phyloP scores from a whole-genome alignment of 768 basidiomycete genomes.

The Rhodotorula taiwanensis region DNA sequence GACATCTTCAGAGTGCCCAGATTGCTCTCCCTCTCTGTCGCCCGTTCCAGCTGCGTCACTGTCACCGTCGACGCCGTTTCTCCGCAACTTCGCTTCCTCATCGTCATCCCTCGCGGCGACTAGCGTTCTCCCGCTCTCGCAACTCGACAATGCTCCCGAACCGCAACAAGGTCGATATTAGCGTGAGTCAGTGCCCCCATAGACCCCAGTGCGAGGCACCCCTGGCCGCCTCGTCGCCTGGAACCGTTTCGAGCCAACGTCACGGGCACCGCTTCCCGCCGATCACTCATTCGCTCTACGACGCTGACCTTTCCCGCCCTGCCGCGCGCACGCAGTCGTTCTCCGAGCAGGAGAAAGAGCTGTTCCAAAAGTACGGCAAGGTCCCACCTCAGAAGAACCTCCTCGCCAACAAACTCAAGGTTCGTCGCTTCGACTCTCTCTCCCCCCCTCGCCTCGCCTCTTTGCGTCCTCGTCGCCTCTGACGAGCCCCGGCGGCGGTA shows the following conservation, averaged over 20 bases:
- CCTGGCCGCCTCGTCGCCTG: too few relatives aligned
- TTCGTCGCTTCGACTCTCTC: constrained; percentile 43
- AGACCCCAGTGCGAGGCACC: too few relatives aligned
- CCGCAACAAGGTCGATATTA: constrained; percentile 89
- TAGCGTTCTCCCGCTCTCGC: constrained; percentile 29
- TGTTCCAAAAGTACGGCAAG: constrained; percentile 91
- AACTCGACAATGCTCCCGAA: constrained; percentile 59
- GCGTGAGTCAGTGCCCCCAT: constrained; percentile 55
- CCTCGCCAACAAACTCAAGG: constrained; percentile 93
- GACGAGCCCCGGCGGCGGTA: constrained; percentile 15
- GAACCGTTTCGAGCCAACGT: too few relatives aligned
- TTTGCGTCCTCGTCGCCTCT: neutral
- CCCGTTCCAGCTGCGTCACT: too few relatives aligned
- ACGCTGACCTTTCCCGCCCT: neutral
- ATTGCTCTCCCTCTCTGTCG: too few relatives aligned
- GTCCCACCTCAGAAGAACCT: constrained; percentile 88
- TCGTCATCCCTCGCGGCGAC: constrained; percentile 34
- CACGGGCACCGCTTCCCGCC: too few relatives aligned
- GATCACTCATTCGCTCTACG: neutral
- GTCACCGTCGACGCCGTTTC: too few relatives aligned
- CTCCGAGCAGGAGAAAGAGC: constrained; percentile 82
- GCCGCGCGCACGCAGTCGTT: constrained; percentile 54
- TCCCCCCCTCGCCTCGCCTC: neutral
- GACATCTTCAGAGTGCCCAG: too few relatives aligned
- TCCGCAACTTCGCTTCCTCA: neutral